Conservation (phyloP, 2,329 filamentous ascomycete genomes). For the Scedosporium apiospermum region DNA sequence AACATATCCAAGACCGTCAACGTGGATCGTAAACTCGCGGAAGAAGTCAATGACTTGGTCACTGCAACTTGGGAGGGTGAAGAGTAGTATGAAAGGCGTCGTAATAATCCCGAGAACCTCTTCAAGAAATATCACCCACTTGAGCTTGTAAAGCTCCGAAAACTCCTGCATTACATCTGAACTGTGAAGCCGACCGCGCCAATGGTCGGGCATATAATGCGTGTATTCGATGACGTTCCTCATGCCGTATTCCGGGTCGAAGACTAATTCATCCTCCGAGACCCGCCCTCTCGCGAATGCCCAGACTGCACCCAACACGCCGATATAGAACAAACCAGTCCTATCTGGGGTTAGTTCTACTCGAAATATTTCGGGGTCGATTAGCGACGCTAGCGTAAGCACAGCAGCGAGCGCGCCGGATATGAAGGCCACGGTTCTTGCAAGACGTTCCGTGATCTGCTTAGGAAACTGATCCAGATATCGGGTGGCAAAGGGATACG, state of each 20-base stretch:
- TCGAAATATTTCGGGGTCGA: conserved; percentile 82
- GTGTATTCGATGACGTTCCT: conserved; percentile 86
- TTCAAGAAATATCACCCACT: conserved; percentile 83
- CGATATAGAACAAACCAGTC: conserved; percentile 85
- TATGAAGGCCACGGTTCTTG: conserved; percentile 78
- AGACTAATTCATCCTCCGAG: conserved; percentile 79
- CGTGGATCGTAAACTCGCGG: conserved; percentile 92
- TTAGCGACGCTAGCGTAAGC: conserved; percentile 71
- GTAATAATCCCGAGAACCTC: conserved; percentile 89
- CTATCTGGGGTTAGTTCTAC: conserved; percentile 88
- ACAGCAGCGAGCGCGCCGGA: conserved; percentile 80
- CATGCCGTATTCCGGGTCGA: conserved; percentile 85
- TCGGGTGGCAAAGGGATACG: conserved; percentile 81
- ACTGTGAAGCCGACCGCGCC: conserved; percentile 83
- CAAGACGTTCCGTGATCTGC: conserved; percentile 78
- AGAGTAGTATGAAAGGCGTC: conserved; percentile 80
- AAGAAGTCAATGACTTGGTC: conserved; percentile 97
- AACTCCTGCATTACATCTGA: conserved; percentile 91
- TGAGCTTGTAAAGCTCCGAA: conserved; percentile 81
- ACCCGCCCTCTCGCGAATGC: conserved; percentile 73
- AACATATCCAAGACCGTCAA: conserved; percentile 90
- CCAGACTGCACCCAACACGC: conserved; percentile 74
- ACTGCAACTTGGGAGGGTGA: conserved; percentile 76
- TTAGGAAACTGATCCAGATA: conserved; percentile 97
- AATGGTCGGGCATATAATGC: conserved; percentile 82